Conservation (phyloP, 305 asterid species). For the Fraxinus sp. region DNA sequence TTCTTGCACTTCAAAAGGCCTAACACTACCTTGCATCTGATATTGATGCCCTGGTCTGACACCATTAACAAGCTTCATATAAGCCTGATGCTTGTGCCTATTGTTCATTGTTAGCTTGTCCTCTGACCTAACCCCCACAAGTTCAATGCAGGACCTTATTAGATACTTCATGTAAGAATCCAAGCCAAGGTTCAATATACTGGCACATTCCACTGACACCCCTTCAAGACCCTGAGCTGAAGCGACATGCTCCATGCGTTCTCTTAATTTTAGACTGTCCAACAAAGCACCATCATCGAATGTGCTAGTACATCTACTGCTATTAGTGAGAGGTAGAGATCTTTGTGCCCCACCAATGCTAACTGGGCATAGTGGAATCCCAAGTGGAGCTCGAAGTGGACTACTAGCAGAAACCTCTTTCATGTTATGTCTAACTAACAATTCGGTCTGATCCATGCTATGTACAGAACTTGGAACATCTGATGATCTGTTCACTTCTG, state of each 20-base stretch:
- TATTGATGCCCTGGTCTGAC: conserved; percentile 60
- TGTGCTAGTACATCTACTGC: conserved; percentile 41
- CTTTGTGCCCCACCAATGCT: conserved; percentile 66
- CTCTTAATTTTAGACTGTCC: conserved; percentile 57
- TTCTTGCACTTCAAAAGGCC: conserved; percentile 52
- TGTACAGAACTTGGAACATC: conserved; percentile 51
- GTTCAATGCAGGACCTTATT: conserved; percentile 62
- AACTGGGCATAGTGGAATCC: conserved; percentile 66
- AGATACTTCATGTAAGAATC: conserved; percentile 70
- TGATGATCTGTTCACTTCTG: conserved; percentile 36
- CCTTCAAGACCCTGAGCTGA: conserved; percentile 67
- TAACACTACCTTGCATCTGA: conserved; percentile 52
- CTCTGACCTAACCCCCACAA: conserved; percentile 55
- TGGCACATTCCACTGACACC: conserved; percentile 71
- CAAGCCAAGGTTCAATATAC: conserved; percentile 62
- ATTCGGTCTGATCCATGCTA: conserved; percentile 43
- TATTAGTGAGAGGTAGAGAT: conserved; percentile 48
- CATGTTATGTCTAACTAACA: conserved; percentile 40
- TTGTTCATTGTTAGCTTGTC: conserved; percentile 39
- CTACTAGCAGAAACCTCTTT: conserved; percentile 52
- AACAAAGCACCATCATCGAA: conserved; percentile 46
- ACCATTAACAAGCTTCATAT: conserved; percentile 64
- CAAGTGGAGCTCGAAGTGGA: conserved; percentile 83
- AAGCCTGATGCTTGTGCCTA: conserved; percentile 38
- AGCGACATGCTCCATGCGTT: conserved; percentile 74